phyloP scores from a whole-genome alignment of 225 moss, liverwort and hornwort genomes.

The Pseudisothecium myosuroides region DNA sequence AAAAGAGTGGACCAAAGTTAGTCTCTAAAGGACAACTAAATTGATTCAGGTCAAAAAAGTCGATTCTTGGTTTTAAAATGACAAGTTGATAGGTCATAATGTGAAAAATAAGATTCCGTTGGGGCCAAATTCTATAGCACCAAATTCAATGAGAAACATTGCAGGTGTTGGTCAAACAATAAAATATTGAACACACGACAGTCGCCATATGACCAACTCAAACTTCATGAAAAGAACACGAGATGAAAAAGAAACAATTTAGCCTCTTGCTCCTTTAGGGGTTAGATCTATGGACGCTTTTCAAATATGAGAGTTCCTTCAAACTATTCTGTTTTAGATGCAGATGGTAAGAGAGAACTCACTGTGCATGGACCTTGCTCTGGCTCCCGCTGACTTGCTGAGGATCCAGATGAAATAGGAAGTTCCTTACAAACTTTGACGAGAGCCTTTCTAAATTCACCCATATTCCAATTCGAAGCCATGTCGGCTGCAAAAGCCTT shows the following conservation, averaged over 20 bases:
- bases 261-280: too few relatives aligned
- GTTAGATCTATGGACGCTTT: neutral
- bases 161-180: neutral
- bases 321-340: neutral
- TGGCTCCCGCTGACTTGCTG: slow-evolving; percentile 64
- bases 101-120: neutral
- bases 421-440: slow-evolving; percentile 65
- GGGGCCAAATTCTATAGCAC: neutral
- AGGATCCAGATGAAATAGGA: slow-evolving; percentile 40
- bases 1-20: neutral
- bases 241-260: neutral
- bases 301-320: neutral
- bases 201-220: neutral
- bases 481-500: slow-evolving; percentile 76
- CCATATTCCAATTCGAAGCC: slow-evolving; percentile 62
- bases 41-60: neutral
- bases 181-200: neutral
- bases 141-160: neutral
- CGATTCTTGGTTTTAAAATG: neutral
- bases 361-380: slow-evolving; percentile 95
- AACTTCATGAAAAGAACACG: neutral
- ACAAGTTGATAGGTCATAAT: neutral
- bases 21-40: neutral
- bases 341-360: neutral
- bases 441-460: slow-evolving; percentile 74